Evolutionary conservation across 1,284 basidiomycete genomes (phyloP), one percentile per base, ranked within the genome.

Genomic region (Apiotrichum mycotoxinovorans): DNA sequence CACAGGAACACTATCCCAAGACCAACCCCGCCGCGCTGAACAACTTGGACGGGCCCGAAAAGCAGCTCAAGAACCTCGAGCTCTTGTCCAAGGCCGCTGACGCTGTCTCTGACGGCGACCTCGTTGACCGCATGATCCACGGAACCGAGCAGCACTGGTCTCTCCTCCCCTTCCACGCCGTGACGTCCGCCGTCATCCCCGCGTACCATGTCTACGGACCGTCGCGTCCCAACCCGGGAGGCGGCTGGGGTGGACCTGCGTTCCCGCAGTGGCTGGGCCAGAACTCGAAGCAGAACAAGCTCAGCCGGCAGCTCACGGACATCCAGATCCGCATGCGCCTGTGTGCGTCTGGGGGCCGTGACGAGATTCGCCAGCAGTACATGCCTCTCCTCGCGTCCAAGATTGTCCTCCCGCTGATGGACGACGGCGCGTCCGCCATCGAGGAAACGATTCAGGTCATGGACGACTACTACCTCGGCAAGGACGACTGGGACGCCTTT

Each of bases 211-310:
- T 91, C 54, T 94, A 90, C 70, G 93, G 93, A 1, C 64, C 76
- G 43, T 74, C 59, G 43, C 60, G 76, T 30, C 52, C 51, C 18
- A 56, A 50, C 1, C 49, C 47, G 11, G 67, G 66, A 14, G 66
- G 81, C 40, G 83, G 84, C 34, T 90, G 85, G 62, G 86, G 85
- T 22, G 85, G 86, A 0, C 81, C 83, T 1, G 71, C 83, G 0
- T 94, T 96, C 82, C 92, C 92, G 50, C 67, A 93, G 90, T 98
- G 93, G 92, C 85, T 98, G 10, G 95, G 95, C 14, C 91, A 98
- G 72, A 98, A 98, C 73, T 97, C 93, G 48, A 97, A 94, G 70
- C 87, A 89, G 75, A 81, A 77, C 63, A 95, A 96, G 68, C 81
- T 98, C 5, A 80, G 75, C 51, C 83, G 94, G 46, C 86, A 89